A percentile compares a stretch with the other conserved stretches of the same genome.
Conservation (phyloP, 78 protist species). For the Trichosphaerium sp. region DNA sequence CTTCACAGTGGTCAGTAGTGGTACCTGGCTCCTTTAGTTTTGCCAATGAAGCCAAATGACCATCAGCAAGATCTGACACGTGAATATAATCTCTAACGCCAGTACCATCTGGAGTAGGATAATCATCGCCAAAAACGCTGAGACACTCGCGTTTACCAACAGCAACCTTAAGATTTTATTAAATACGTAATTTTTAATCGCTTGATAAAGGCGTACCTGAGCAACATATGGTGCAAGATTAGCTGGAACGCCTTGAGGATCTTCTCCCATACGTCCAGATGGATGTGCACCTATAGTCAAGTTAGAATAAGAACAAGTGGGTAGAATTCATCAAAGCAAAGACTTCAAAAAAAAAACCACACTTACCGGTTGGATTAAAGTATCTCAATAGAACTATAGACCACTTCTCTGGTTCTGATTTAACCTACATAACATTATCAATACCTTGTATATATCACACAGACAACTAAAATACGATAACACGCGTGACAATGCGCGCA, state of each 20-base stretch:
- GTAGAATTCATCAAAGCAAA: too few relatives aligned
- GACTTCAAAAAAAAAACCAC: too few relatives aligned
- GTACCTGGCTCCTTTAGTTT: constrained; percentile 1
- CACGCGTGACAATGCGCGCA: background rate
- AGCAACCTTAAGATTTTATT: constrained; percentile 86
- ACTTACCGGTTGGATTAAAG: constrained; percentile 98
- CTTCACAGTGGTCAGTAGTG: too few relatives aligned
- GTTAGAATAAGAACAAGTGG: too few relatives aligned
- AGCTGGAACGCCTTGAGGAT: constrained; percentile 86
- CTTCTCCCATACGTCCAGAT: constrained; percentile 93
- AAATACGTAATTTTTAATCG: background rate
- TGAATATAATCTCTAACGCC: constrained; percentile 97
- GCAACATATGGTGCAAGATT: constrained; percentile 91
- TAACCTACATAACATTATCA: background rate
- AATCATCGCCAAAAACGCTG: constrained; percentile 89
- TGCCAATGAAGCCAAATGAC: constrained; percentile 77
- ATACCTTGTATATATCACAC: background rate
- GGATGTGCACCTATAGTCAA: constrained; percentile 95
- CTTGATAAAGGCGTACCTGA: constrained; percentile 22
- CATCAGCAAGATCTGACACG: constrained; percentile 86
- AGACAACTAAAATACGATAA: background rate
- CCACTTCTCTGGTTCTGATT: constrained; percentile 18
- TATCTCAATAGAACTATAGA: constrained; percentile 74
- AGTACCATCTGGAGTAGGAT: constrained; percentile 92
- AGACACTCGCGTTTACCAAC: constrained; percentile 67